Conservation (phyloP, 1,139 yeast species). For the Yamadazyma buinensis region DNA sequence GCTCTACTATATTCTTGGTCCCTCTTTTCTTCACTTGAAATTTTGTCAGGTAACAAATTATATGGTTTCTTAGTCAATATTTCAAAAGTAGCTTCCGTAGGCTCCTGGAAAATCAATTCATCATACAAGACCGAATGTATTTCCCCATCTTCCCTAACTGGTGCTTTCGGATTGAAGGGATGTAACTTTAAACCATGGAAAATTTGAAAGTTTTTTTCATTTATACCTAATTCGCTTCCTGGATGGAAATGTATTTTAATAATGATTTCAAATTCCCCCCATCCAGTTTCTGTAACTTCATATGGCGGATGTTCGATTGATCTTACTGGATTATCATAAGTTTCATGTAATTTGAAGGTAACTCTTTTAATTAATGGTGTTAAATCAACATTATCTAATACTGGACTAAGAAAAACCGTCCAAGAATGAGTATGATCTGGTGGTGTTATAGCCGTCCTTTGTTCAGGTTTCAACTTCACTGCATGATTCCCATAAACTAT, state of each 20-base stretch:
- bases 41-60: conserved; percentile 62
- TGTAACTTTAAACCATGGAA: conserved; percentile 90
- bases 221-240: conserved; percentile 60
- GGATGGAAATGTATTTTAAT: conserved; percentile 81
- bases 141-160: conserved; percentile 39
- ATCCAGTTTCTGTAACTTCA: conserved; percentile 95
- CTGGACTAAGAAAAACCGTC: conserved; percentile 91
- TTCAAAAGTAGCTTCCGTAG: conserved; percentile 85
- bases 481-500: conserved; percentile 87
- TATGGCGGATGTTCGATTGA: conserved; percentile 88
- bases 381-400: conserved; percentile 69
- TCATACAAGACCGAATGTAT: conserved; percentile 75
- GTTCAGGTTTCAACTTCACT: conserved; percentile 59
- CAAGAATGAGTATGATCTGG: conserved; percentile 91
- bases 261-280: conserved; percentile 98
- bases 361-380: conserved; percentile 85
- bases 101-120: conserved; percentile 92
- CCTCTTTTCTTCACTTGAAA: conserved; percentile 38
- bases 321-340: conserved; percentile 82
- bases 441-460: conserved; percentile 68
- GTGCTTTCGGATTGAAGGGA: conserved; percentile 63
- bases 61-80: conserved; percentile 73
- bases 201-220: conserved; percentile 81
- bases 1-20: conserved; percentile 43
- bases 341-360: conserved; percentile 91